A percentile compares a stretch with the other conserved stretches of the same genome.
phyloP scores from a whole-genome alignment of 192 early-diverging fungal species.

The Entomortierella lignicola region DNA sequence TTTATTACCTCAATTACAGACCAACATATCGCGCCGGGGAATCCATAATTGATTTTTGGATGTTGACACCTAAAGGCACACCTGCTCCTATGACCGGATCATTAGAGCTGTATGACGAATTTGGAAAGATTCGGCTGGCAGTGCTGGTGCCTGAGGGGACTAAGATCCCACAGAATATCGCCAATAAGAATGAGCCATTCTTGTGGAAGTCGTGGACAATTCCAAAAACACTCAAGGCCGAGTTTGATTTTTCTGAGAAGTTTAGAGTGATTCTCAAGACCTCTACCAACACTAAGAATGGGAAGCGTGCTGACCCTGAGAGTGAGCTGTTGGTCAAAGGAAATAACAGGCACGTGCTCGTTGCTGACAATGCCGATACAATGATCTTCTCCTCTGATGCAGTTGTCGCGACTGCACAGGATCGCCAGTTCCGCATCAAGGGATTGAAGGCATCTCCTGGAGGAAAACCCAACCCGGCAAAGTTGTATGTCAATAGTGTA shows the following conservation, averaged over 20 bases:
- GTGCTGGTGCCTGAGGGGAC: conserved; percentile 29
- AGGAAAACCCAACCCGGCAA: conserved; percentile 40
- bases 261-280: conserved; percentile 38
- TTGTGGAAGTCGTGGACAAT: conserved; percentile 42
- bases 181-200: conserved; percentile 26
- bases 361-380: background rate
- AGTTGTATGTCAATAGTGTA: conserved; percentile 7
- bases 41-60: conserved; percentile 45
- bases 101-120: conserved; percentile 39
- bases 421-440: conserved; percentile 40
- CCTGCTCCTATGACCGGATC: conserved; percentile 22
- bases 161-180: background rate
- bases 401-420: conserved; percentile 13
- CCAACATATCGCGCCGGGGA: conserved; percentile 23
- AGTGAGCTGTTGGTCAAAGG: background rate
- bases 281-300: background rate
- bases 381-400: background rate
- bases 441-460: conserved; percentile 17
- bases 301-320: background rate
- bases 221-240: conserved; percentile 14
- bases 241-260: conserved; percentile 43
- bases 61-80: conserved; percentile 32
- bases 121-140: conserved; percentile 24
- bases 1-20: conserved; percentile 48
- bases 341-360: background rate